Conservation (phyloP, 768 basidiomycete genomes). For the Amyloporia xantha region DNA sequence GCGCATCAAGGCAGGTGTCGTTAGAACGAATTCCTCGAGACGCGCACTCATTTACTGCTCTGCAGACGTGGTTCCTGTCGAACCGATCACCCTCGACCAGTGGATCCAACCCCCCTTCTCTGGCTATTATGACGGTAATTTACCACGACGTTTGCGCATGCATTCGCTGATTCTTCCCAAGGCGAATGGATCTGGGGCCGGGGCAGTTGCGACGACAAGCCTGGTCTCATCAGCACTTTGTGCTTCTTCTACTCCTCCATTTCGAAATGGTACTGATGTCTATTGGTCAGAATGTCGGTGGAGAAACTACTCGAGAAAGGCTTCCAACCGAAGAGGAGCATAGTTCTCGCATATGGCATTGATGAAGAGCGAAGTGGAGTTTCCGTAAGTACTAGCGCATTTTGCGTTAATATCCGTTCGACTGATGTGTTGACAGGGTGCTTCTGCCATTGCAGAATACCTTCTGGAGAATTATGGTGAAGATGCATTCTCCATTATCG, state of each 20-base stretch:
- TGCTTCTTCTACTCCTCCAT: slow-evolving; percentile 7
- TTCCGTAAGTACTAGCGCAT: slow-evolving; percentile 10
- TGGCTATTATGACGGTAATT: slow-evolving; percentile 33
- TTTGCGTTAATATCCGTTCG: background rate
- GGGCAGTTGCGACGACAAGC: slow-evolving; percentile 31
- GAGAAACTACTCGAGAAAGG: slow-evolving; percentile 40
- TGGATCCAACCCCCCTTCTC: slow-evolving; percentile 48
- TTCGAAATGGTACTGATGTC: background rate
- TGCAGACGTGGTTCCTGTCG: slow-evolving; percentile 45
- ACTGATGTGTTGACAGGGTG: slow-evolving; percentile 38
- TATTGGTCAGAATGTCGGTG: slow-evolving; percentile 29
- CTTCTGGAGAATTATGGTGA: slow-evolving; percentile 60
- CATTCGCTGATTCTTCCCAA: background rate
- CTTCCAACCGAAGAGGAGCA: slow-evolving; percentile 37
- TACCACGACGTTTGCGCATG: background rate
- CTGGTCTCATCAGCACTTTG: slow-evolving; percentile 26
- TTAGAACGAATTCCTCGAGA: background rate
- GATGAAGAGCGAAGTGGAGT: slow-evolving; percentile 41
- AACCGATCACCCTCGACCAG: slow-evolving; percentile 32
- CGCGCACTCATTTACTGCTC: too few species aligned
- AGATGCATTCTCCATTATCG: slow-evolving; percentile 65
- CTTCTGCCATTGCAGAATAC: slow-evolving; percentile 36
- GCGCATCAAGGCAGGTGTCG: slow-evolving; percentile 43
- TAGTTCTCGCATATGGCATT: slow-evolving; percentile 38
- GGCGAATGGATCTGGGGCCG: slow-evolving; percentile 29